Evolutionary conservation across 495 filamentous ascomycete species (phyloP), one percentile per base, ranked within the genome.

Genomic region (Penicillium angulare): DNA sequence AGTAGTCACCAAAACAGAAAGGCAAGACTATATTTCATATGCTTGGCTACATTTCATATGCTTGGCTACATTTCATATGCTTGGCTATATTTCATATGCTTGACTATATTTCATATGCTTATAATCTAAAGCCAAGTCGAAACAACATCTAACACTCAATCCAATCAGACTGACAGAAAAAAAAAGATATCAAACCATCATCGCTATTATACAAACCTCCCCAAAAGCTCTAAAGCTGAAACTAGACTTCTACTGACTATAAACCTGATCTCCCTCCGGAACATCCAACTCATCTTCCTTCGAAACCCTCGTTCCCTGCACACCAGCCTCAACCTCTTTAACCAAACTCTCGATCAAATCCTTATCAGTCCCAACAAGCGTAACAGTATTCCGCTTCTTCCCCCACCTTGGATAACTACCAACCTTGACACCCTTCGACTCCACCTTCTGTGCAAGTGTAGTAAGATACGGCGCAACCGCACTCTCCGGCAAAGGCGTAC

Each of bases 331-430:
- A 17, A 88, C 83, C 59, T 86, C 81, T 5, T 69, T 50, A 16
- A 86, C 67, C 56, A 89, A 51, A 4, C 69, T 71, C 54, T 87
- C 83, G 65, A 89, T 76, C 49, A 70, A 83, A 12, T 74, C 82
- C 57, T 77, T 70, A 52, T 89, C 82, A 9, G 67, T 78, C 10
- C 93, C 93, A 15, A 96, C 92, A 21, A 98, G 73, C 20, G 93
- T 97, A 23, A 98, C 88, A 0, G 90, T 92, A 64, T 98, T 98
- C 22, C 79, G 77, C 59, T 83, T 83, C 76, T 87, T 92, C 0
- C 86, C 89, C 93, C 91, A 96, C 40, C 89, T 75, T 18, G 93
- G 93, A 71, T 98, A 98, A 63, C 89, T 95, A 7, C 93, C 93
- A n/a, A 98, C 89, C 72, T 97, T 97, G 45, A 98, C 79, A 0